Evolutionary conservation across 2,329 filamentous ascomycete genomes (phyloP), one percentile per base, ranked within the genome.

Genomic region (Ceratocystis alfenasii): DNA sequence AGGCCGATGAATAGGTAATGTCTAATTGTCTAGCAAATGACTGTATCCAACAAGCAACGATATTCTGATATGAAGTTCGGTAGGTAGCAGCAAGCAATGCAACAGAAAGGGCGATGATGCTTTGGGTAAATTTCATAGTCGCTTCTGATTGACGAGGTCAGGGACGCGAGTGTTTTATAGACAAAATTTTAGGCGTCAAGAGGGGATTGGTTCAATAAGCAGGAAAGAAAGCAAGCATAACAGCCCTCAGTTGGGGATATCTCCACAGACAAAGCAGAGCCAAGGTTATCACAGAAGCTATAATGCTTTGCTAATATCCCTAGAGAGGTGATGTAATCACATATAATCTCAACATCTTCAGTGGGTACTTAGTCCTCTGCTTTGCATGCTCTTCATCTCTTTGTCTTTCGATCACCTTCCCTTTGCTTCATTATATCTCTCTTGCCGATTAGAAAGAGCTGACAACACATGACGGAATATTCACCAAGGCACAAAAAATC

Each of bases 391-490:
- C 20, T 28, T 62, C 22, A 22, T 44, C 20, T 25, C 5, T 25
- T 7, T 46, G 10, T 44, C 30, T 36, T 61, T 36, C 25, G 17
- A n/a, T 36, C 7, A 4, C 36, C 33, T 48, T 61, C 22, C 17
- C 22, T 28, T 22, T 45, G 20, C 41, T 45, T 45, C 22, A 5
- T 45, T 62, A 10, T 20, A 22, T 10, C n/a, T 22, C 44, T 48
- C 22, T 62, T 28, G 30, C n/a, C 4, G 62, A 67, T 67, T 67
- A 65, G 61, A 62, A 67, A 67, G 62, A 67, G 65, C 65, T 67
- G 65, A 67, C 65, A 64, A 62, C 48, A 53, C 7, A 53, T 53
- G 7, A 53, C 48, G 48, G 46, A n/a, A 53, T 0, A 8, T 3
- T 20, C 12, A 8, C n/a, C 48, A 53, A 10, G 48, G 12, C 6